These are phyloP conservation scores for Ormosia semicastrata DNA, from an alignment of 306 rosid genomes.

Conservation along the genomic window DNA sequence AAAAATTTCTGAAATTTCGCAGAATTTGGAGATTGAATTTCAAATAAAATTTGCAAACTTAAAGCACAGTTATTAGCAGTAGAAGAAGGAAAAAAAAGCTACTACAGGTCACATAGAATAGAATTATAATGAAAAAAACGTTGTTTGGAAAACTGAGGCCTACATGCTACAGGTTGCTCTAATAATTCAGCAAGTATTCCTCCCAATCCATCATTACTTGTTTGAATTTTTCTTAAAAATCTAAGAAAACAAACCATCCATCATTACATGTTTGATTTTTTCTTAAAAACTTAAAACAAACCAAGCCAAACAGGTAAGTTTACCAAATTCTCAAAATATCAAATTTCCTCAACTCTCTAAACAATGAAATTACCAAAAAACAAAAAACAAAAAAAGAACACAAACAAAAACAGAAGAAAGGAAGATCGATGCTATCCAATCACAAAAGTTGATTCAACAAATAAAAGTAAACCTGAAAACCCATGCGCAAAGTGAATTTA, in stretches of 20 bases:
- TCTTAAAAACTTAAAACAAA: background rate
- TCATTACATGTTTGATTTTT: background rate
- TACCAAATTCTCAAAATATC: background rate
- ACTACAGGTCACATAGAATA: background rate
- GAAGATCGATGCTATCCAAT: background rate
- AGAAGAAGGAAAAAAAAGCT: background rate
- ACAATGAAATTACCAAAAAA: background rate
- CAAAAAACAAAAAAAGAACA: background rate
- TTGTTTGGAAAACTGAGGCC: background rate
- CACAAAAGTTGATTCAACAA: slow-evolving; percentile 1
- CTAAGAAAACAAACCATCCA: background rate
- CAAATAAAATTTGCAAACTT: background rate
- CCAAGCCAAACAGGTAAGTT: background rate
- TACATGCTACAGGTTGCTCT: background rate
- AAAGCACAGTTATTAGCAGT: background rate
- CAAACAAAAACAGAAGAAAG: background rate
- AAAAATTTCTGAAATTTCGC: background rate
- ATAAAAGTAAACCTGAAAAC: background rate
- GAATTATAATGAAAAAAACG: background rate
- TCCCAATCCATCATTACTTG: background rate
- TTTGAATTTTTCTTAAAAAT: background rate
- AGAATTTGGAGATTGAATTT: background rate
- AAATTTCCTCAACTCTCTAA: background rate
- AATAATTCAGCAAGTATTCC: background rate
- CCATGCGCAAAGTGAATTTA: background rate